Base-by-base conservation (phyloP, 2,329 filamentous ascomycete genomes). In the Exophiala lecanii-corni region DNA sequence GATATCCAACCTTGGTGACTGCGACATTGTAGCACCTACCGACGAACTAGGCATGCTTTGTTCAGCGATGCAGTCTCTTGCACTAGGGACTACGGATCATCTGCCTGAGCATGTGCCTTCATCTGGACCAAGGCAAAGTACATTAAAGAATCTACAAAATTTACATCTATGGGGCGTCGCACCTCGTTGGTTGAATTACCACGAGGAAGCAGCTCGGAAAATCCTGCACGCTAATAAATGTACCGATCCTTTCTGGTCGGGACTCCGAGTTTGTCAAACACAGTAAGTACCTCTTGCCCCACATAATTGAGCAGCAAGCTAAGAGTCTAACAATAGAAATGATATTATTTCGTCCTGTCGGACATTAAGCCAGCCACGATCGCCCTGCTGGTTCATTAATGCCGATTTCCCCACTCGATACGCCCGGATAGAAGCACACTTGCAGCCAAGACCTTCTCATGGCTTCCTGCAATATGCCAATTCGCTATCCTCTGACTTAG, bases 101-200 rank as follows among this genome's bases (percentile, higher is more conserved):
- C 12, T 32, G 5, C 5, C 30, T 32, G n/a, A 13, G n/a, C 30
- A 16, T 32, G 30, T 13, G 5, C 12, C n/a, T 16, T 5, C 5
- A 13, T 32, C 30, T 13, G 30, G 30, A 13, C 30, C 30, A 13
- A 32, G 30, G n/a, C 30, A 32, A 32, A 32, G 30, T 16, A 32
- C 30, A 5, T 32, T 32, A 16, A 32, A 12, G 5, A 32, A 32
- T 13, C 30, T 32, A 5, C 30, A 32, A 32, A 32, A 32, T 32
- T 16, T 32, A 5, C 6, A 32, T 13, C 30, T 32, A 13, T 32
- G n/a, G n/a, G 30, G 30, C 5, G n/a, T 32, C 17, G 30, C 30
- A 32, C 30, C 30, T 32, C 30, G 30, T 16, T 32, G 30, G 30
- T 32, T 32, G 30, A 32, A 32, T 32, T 32, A 32, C 30, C 30